Conservation (phyloP, 176 grass and related monocot genomes). For the Eragrostis nindensis region DNA sequence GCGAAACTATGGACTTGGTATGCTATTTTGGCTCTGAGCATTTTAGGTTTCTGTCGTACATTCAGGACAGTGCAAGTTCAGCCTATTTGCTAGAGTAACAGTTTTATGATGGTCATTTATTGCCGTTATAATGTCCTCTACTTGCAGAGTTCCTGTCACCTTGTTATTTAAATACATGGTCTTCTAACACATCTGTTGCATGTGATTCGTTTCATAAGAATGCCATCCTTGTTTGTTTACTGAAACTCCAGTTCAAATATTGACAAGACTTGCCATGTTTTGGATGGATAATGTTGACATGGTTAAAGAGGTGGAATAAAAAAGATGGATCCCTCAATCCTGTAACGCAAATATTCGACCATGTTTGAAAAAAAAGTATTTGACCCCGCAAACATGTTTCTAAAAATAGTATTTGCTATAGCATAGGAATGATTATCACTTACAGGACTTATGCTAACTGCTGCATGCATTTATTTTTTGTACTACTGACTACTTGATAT, state of each 20-base stretch:
- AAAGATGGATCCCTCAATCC: not conserved
- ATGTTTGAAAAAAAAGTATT: not conserved
- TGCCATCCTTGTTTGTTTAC: not conserved
- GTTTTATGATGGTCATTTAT: slow-evolving; percentile 4
- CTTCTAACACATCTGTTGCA: not conserved
- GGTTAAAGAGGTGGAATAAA: slow-evolving; percentile 8
- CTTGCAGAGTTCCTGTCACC: slow-evolving; percentile 1
- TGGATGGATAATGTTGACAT: not conserved
- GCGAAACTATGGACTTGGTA: slow-evolving; percentile 45
- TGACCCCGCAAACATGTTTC: not conserved
- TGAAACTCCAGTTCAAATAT: not conserved
- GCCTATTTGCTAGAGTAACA: not conserved
- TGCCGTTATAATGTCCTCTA: not conserved
- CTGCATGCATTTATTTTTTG: not conserved
- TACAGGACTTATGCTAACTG: not conserved
- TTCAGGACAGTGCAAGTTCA: slow-evolving; percentile 25
- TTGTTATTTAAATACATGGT: not conserved
- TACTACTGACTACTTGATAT: slow-evolving; percentile 11
- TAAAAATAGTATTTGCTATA: not conserved
- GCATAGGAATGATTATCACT: not conserved
- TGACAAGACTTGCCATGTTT: not conserved
- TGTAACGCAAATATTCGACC: not conserved
- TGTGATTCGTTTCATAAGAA: not conserved
- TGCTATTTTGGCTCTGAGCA: slow-evolving; percentile 10
- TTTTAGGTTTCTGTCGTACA: slow-evolving; percentile 26